A percentile compares a stretch with the other conserved stretches of the same genome.
phyloP scores from a whole-genome alignment of 192 early-diverging fungal species.

The Phlyctochytrium planicorne region DNA sequence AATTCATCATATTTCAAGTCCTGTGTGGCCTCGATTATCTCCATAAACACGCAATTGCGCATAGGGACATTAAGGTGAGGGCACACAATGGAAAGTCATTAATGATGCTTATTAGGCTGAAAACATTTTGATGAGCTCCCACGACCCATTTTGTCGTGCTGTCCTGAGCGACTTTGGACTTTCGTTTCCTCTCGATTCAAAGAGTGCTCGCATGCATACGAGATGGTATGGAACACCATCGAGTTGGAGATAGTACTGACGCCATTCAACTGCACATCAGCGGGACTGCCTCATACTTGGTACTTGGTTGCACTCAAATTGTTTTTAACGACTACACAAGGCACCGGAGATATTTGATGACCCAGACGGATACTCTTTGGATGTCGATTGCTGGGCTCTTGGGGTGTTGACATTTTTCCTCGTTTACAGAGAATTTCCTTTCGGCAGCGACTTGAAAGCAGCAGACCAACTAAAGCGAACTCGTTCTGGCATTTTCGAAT shows the following conservation, averaged over 20 bases:
- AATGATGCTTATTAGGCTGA: no score
- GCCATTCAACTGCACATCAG: background rate
- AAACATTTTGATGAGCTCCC: slow-evolving; percentile 1
- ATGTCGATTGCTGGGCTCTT: slow-evolving; percentile 80
- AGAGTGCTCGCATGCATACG: background rate
- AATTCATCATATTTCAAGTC: background rate
- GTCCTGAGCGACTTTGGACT: slow-evolving; percentile 1
- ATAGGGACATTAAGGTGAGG: slow-evolving; percentile 1
- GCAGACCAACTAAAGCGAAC: background rate
- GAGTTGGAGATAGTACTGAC: background rate
- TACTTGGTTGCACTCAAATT: no score
- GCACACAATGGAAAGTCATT: no score
- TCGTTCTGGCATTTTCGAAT: background rate
- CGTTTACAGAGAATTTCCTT: slow-evolving; percentile 81
- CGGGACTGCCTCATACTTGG: no score
- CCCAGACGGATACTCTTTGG: slow-evolving; percentile 5
- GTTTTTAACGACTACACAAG: no score
- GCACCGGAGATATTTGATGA: slow-evolving; percentile 50
- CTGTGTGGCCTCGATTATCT: background rate
- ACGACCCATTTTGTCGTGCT: background rate
- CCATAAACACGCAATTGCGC: background rate
- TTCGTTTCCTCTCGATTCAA: background rate
- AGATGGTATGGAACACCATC: background rate
- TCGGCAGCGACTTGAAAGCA: background rate
- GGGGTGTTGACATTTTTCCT: slow-evolving; percentile 79